These are phyloP conservation scores for Cladophialophora yegresii DNA, from an alignment of 2,329 filamentous ascomycete genomes.

Conservation along the genomic window DNA sequence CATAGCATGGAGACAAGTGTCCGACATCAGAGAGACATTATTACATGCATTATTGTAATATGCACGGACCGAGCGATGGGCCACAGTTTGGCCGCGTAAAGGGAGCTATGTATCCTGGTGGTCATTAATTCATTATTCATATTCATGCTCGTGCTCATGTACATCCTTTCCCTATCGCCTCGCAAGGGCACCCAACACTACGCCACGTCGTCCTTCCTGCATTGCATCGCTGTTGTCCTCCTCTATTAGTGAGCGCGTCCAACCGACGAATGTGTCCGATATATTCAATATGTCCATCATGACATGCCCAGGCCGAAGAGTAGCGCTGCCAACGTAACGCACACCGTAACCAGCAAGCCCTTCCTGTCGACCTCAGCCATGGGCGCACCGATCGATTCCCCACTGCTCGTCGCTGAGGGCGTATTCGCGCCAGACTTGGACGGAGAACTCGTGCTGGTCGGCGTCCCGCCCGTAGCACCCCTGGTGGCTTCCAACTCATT, in stretches of 20 bases:
- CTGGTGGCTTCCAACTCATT: constrained; percentile 27
- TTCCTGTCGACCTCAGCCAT: constrained; percentile 19
- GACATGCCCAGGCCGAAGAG: constrained; percentile 31
- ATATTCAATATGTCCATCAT: constrained; percentile 5
- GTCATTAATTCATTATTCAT: background rate
- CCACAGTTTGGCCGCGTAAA: too few relatives aligned
- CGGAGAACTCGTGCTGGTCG: constrained; percentile 13
- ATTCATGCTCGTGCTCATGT: background rate
- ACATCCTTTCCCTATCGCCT: background rate
- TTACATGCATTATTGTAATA: background rate
- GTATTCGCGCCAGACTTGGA: background rate
- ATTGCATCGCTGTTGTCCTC: background rate
- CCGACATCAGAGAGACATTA: background rate
- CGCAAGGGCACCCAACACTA: too few relatives aligned
- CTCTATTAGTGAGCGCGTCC: background rate
- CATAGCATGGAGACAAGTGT: too few relatives aligned
- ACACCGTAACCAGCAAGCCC: constrained; percentile 21
- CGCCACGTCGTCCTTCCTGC: background rate
- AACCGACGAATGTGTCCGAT: background rate
- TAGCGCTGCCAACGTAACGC: constrained; percentile 27
- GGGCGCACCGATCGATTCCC: constrained; percentile 19
- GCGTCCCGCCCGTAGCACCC: constrained; percentile 32
- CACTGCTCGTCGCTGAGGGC: constrained; percentile 16
- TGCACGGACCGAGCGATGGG: background rate
- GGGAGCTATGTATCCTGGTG: background rate